Evolutionary conservation across 441 rosid species (phyloP), one percentile per base, ranked within the genome.

Genomic region (Pelargonium australe): DNA sequence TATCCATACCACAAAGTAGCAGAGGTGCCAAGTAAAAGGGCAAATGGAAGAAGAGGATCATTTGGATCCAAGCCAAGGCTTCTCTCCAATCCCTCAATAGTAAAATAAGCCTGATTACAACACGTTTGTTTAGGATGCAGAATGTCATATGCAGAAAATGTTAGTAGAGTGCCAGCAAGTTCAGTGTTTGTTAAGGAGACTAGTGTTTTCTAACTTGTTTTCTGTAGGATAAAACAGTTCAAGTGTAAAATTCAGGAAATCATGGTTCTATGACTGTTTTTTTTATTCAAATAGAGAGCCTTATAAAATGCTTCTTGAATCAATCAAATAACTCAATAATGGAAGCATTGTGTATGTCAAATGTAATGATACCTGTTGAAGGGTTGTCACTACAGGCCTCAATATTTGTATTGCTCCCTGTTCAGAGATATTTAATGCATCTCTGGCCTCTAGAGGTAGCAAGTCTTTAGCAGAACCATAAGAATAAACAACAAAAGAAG

Each of bases 11-110:
- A 90, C 77, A 92, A 80, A 76, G 92, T 75, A 64, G 89, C 83
- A 61, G 96, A 84, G 72, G 88, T 79, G 75, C 96, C 91, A 58
- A 89, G 72, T 67, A 88, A 69, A 71, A 90, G 87, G 78, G 83
- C 68, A 70, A 90, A 85, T 45, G 89, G 86, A 78, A 95, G 80
- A 66, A 92, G 44, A 55, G 97, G 99, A 84, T 92, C 99, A 76
- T 81, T 86, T 60, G 99, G 89, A 82, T 90, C 80, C 82, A 92
- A 78, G 63, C 98, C 97, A 53, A 92, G 63, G 72, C 73, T 84
- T 81, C 84, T 87, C 83, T 92, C 98, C 83, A 90, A 67, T 73
- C 74, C 88, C 79, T 83, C 92, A 76, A 90, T 73, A 67, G 84
- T 83, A 70, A 70, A 37, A 64, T 77, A 90, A 65, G 85, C 87